Base-by-base conservation (phyloP, 257 asterid species). In the Salvia miltiorrhiza region DNA sequence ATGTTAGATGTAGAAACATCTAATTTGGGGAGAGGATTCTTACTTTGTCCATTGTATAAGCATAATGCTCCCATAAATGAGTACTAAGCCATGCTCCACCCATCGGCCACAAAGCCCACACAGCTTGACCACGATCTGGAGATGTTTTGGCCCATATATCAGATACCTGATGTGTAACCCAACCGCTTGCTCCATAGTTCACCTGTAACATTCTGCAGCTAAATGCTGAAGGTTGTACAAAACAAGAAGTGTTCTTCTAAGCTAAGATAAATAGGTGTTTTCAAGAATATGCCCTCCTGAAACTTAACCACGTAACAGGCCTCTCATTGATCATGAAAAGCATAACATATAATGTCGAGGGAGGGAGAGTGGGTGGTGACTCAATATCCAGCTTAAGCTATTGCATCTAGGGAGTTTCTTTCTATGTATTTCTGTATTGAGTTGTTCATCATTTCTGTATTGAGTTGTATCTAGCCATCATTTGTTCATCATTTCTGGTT, bases 21-120 rank as follows among this genome's bases (percentile, higher is more conserved):
- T 48, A 19, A 59, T 41, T 26, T 20, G 2, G 32, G 28, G 66
- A 20, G 61, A 12, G 4, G 35, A 55, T 56, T 67, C 82, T 78
- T 80, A 90, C 97, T 66, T 75, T 84, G 78, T 90, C 92, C 86
- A 84, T 63, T 57, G 95, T 88, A 59, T 80, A 88, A 33, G 87
- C 79, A 48, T 88, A 90, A 74, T 88, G 94, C 76, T 90, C 97
- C 92, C 92, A 90, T 24, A 90, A 65, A 82, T 90, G 97, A 23
- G 95, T 86, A 65, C 84, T 84, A 35, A 88, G 88, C 97, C 97
- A 90, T 8, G 94, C 90, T 72, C 95, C 97, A 21, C 95, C 94
- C 97, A 90, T 88, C 72, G 62, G 95, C 97, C 97, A 90, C 56
- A 80, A 45, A 48, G 97, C 90, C 87, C 90, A 90, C 68, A 80